A percentile compares a stretch with the other conserved stretches of the same genome.
Conservation (phyloP, 192 early-diverging fungal species). For the Ambispora gerdemannii region DNA sequence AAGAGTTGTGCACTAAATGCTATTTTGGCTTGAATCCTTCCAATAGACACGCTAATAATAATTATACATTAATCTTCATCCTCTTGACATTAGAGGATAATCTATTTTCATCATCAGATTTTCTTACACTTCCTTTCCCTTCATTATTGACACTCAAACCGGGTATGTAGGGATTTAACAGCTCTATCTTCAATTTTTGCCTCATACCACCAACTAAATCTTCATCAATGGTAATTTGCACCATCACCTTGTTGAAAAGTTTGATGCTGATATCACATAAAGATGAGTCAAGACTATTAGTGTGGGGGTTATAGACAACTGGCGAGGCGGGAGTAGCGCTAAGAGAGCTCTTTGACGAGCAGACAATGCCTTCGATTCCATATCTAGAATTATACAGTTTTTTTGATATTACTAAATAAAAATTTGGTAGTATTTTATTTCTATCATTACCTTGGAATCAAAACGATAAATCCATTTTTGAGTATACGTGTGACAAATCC, state of each 20-base stretch:
- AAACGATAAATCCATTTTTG: conserved; percentile 92
- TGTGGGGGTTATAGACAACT: conserved; percentile 44
- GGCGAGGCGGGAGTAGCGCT: conserved; percentile 23
- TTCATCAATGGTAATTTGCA: conserved; percentile 63
- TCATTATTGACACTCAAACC: conserved; percentile 45
- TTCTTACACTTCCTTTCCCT: not conserved
- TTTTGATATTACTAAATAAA: not conserved
- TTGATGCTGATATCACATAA: conserved; percentile 51
- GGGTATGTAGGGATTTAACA: conserved; percentile 52
- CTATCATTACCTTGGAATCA: conserved; percentile 72
- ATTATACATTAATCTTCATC: not conserved
- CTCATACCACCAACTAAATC: conserved; percentile 52
- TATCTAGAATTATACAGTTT: conserved; percentile 33
- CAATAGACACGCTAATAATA: too few species aligned
- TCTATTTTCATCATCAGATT: not conserved
- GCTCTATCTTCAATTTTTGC: conserved; percentile 59
- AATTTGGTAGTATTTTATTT: not conserved
- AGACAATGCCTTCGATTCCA: conserved; percentile 95
- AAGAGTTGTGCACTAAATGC: too few species aligned
- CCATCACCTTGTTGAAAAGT: conserved; percentile 79
- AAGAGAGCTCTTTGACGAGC: conserved; percentile 43
- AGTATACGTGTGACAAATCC: conserved; percentile 89
- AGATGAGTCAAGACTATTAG: conserved; percentile 37
- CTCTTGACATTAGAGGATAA: not conserved
- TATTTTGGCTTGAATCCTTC: too few species aligned